phyloP scores from a whole-genome alignment of 768 basidiomycete genomes.

The Tulasnella sp. region DNA sequence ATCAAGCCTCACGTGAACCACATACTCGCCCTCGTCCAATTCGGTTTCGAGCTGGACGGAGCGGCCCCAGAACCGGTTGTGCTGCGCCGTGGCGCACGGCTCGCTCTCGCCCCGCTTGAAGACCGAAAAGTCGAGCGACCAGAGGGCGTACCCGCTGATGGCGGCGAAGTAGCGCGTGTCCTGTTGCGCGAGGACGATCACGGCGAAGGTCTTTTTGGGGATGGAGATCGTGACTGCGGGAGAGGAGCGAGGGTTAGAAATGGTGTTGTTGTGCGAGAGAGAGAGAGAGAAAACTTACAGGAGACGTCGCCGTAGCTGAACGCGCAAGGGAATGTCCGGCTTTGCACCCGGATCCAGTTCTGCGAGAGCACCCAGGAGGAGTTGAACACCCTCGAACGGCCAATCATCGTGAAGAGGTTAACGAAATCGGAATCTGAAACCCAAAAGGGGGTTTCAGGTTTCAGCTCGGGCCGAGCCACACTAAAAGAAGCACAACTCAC shows the following conservation, averaged over 20 bases:
- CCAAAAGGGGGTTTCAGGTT: background rate
- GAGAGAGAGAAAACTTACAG: slow-evolving; percentile 27
- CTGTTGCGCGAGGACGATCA: slow-evolving; percentile 42
- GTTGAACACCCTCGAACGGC: slow-evolving; percentile 38
- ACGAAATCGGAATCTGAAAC: slow-evolving; percentile 18
- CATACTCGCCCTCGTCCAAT: slow-evolving; percentile 24
- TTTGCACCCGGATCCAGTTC: slow-evolving; percentile 37
- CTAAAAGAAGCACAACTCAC: background rate
- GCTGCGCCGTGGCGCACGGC: slow-evolving; percentile 17
- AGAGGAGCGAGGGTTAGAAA: background rate
- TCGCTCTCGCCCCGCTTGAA: slow-evolving; percentile 37
- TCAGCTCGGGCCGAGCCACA: background rate
- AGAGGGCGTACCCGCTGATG: slow-evolving; percentile 33
- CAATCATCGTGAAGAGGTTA: slow-evolving; percentile 32
- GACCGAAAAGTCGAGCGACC: slow-evolving; percentile 41
- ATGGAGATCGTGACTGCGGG: slow-evolving; percentile 36
- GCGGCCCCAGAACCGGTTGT: slow-evolving; percentile 20
- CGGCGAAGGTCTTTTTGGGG: slow-evolving; percentile 30
- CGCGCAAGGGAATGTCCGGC: slow-evolving; percentile 33
- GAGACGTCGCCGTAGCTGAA: slow-evolving; percentile 46
- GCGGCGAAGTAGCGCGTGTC: slow-evolving; percentile 41
- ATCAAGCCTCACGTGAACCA: slow-evolving; percentile 22
- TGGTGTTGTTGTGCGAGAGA: background rate
- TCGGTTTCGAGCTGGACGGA: slow-evolving; percentile 20
- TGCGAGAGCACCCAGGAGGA: slow-evolving; percentile 37